These are phyloP conservation scores for Sarocladium brachiariae DNA, from an alignment of 2,329 filamentous ascomycete species.

Conservation along the genomic window DNA sequence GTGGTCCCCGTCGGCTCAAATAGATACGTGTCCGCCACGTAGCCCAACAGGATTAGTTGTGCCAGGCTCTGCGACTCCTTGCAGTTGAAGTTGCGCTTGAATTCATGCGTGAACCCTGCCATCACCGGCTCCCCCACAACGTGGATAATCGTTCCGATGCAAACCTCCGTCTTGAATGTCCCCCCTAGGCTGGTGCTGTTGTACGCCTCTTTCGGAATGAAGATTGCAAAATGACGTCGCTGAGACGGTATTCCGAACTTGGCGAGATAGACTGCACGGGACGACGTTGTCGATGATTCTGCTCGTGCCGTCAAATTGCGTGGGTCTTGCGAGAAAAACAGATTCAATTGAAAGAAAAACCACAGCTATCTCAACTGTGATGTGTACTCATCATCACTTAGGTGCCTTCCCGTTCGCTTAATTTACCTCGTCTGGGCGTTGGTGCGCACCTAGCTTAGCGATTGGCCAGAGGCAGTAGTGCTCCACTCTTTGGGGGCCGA, in stretches of 20 bases:
- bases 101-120: slow-evolving; percentile 1
- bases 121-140: slow-evolving; percentile 7
- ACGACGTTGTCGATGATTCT: too few species aligned
- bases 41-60: not conserved
- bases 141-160: slow-evolving; percentile 5
- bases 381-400: too few species aligned
- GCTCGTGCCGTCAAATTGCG: too few species aligned
- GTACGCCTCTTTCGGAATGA: too few species aligned
- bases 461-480: not conserved
- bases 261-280: too few species aligned
- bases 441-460: not conserved
- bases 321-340: too few species aligned
- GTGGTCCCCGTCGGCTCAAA: not conserved
- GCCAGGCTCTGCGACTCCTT: not conserved
- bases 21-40: not conserved
- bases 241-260: too few species aligned
- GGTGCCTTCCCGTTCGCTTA: not conserved
- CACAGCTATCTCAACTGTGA: too few species aligned
- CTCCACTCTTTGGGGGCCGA: not conserved
- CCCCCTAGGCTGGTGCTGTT: not conserved
- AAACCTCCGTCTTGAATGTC: not conserved
- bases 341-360: too few species aligned
- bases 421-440: too few species aligned
- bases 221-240: too few species aligned
- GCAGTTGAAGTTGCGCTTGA: slow-evolving; percentile 8